Base-by-base conservation (phyloP, 768 basidiomycete species). In the Boletellus ananas region DNA sequence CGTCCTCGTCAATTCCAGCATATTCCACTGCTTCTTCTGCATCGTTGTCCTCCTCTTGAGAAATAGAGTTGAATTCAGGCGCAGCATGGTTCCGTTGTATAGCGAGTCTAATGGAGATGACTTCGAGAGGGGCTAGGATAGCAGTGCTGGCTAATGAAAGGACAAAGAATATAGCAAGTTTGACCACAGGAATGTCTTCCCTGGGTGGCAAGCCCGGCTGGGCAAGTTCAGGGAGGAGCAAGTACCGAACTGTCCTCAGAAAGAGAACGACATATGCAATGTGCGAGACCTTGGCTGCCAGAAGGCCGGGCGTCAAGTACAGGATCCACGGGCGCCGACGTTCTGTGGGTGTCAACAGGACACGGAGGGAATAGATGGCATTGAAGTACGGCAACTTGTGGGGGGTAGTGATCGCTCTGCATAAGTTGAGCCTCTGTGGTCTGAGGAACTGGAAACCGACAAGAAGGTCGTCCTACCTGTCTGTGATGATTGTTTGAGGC, bases 81-180 rank as follows among this genome's bases (percentile, higher is more conserved):
- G 84, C 82, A 7, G 84, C 81, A 55, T 91, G 89, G 56, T 92
- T 93, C 46, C 90, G 80, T 60, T 93, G 90, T 49, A 93, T 86
- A 17, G 89, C 85, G 6, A 93, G 77, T 43, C 89, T 75, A 13
- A 85, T 87, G 13, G 81, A 68, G 43, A 92, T 85, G 25, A 93
- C 89, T 61, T 93, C 90, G 23, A 93, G 69, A 5, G 90, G 90
- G 25, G 87, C 76, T 12, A 91, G 75, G 48, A 88, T 60, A 13
- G 62, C 57, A 3, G 83, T 81, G 67, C 81, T 80, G 41, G 83
- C 55, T 33, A 77, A 60, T 11, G 83, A 76, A 49, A 87, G 70
- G 45, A 73, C 55, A 18, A 87, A 63, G 60, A 84, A 88, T 29
- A 87, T 70, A 47, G 67, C 69, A 27, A 85, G 54, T 48, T 75